Conservation (phyloP, 1,139 yeast species). For the Debaryomyces nepalensis region DNA sequence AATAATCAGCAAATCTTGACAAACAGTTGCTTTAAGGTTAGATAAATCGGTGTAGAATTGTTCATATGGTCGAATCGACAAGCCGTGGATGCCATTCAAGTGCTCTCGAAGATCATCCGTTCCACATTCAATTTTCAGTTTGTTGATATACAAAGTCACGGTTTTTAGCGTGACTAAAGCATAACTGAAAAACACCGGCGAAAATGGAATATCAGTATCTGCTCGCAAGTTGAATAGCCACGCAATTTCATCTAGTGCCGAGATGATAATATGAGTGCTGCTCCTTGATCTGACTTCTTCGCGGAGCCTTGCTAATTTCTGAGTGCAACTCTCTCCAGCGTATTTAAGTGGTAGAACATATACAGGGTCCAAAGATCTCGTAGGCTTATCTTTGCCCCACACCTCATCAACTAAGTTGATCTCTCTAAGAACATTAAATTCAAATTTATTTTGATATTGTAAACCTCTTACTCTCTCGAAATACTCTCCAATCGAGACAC, state of each 20-base stretch:
- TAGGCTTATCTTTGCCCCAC: conserved; percentile 48
- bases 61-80: conserved; percentile 36
- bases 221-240: conserved; percentile 58
- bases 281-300: conserved; percentile 24
- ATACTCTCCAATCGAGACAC: conserved; percentile 39
- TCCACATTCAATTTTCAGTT: conserved; percentile 32
- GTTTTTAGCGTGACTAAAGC: conserved; percentile 36
- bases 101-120: conserved; percentile 27
- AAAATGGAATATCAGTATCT: conserved; percentile 49
- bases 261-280: conserved; percentile 39
- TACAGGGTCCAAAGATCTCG: conserved; percentile 41
- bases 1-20: conserved; percentile 25
- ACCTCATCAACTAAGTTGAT: conserved; percentile 44
- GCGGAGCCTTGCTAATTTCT: conserved; percentile 38
- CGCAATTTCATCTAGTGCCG: conserved; percentile 57
- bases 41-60: conserved; percentile 38
- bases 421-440: conserved; percentile 37
- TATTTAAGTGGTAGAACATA: conserved; percentile 44
- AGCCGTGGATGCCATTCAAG: conserved; percentile 31
- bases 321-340: conserved; percentile 47
- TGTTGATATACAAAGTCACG: conserved; percentile 44
- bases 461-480: conserved; percentile 30
- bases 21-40: conserved; percentile 26
- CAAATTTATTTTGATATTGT: conserved; percentile 26
- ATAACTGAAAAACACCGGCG: conserved; percentile 57